Base-by-base conservation (phyloP, 1,284 basidiomycete species). In the Pseudozyma flocculosa region DNA sequence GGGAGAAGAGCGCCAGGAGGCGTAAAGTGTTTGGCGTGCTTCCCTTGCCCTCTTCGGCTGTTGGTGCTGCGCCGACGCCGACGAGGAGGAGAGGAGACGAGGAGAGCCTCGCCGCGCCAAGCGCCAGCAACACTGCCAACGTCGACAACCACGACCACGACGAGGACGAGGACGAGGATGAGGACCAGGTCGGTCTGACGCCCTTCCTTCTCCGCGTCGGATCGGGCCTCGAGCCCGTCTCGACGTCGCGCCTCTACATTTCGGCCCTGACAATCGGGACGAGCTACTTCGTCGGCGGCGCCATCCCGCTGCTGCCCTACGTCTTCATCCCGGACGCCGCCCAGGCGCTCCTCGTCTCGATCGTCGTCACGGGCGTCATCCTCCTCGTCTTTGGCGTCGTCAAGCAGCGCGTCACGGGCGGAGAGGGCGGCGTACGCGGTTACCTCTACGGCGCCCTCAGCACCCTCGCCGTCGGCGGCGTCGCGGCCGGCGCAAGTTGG, bases 401-500 rank as follows among this genome's bases (percentile, higher is more conserved):
- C 37, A 74, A 74, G 54, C 70, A 72, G 48, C 22, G 60, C 2
- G 51, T 60, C 10, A 72, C 72, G 3, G 72, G 72, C 21, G 72
- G 70, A n/a, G 47, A 50, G 36, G 56, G 48, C 34, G 61, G 62
- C 4, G 38, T 59, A 15, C 61, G 60, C 47, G 72, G 68, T 9
- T 64, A 85, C 73, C 76, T 89, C 10, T 90, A 88, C 84, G 92
- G 92, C n/a, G 90, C 91, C 1, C 75, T 90, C 21, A 88, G 86
- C 68, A 97, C 90, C n/a, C 81, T 94, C 48, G 80, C 89, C 38
- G 93, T 97, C 2, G 93, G 93, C 48, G 92, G 90, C 24, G 80
- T 89, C 0, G 92, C 93, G 0, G 91, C 93, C 0, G 92, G 85
- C 0, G 89, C 90, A 0, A 90, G 92, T 2, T 96, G 90, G 76